Conservation (phyloP, 2,329 filamentous ascomycete genomes). For the Alternaria sp. region DNA sequence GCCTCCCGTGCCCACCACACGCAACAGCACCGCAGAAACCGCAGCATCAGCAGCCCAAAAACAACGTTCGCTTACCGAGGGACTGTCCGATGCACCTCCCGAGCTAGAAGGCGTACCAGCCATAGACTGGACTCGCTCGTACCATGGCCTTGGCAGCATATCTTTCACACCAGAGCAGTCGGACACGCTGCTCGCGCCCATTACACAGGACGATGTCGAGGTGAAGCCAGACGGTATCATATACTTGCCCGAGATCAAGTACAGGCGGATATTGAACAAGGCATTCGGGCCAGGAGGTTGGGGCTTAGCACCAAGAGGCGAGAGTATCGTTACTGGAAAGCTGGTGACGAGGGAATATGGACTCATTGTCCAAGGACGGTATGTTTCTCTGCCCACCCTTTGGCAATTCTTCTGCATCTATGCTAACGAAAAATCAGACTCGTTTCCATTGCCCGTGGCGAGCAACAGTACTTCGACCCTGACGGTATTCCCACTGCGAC, state of each 20-base stretch:
- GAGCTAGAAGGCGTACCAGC: slow-evolving; percentile 60
- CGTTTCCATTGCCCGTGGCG: slow-evolving; percentile 89
- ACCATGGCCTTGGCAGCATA: slow-evolving; percentile 75
- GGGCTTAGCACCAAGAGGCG: slow-evolving; percentile 88
- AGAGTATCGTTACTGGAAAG: slow-evolving; percentile 83
- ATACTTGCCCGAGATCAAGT: slow-evolving; percentile 98
- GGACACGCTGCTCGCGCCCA: slow-evolving; percentile 71
- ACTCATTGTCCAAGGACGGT: slow-evolving; percentile 87
- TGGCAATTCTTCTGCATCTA: too few species aligned
- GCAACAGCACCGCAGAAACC: slow-evolving; percentile 38
- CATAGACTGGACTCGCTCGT: slow-evolving; percentile 85
- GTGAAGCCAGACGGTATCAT: slow-evolving; percentile 97
- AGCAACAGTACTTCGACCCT: slow-evolving; percentile 90
- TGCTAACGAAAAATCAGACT: slow-evolving; percentile 65
- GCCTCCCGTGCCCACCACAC: slow-evolving; percentile 44
- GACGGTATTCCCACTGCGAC: slow-evolving; percentile 93
- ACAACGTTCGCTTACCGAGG: slow-evolving; percentile 56
- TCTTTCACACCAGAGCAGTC: slow-evolving; percentile 76
- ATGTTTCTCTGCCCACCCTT: slow-evolving; percentile 44
- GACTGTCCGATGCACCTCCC: slow-evolving; percentile 60
- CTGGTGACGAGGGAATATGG: slow-evolving; percentile 91
- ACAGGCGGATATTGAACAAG: slow-evolving; percentile 85
- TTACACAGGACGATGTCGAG: slow-evolving; percentile 82
- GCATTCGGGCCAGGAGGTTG: slow-evolving; percentile 96
- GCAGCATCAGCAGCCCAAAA: slow-evolving; percentile 36